Evolutionary conservation across 768 basidiomycete species (phyloP).

Genomic region (Pleurotus tuoliensis): DNA sequence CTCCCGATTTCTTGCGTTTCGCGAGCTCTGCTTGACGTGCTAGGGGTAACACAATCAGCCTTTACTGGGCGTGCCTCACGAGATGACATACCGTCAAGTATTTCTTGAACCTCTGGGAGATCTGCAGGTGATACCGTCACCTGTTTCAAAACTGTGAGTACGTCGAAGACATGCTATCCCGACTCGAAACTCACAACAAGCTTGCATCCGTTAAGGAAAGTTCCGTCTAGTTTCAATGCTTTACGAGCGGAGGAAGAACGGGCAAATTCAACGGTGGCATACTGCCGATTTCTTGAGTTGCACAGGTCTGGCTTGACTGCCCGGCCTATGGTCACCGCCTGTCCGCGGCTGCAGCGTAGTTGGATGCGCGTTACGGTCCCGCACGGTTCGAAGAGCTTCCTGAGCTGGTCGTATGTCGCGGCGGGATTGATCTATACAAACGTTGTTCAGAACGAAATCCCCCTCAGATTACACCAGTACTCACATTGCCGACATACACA

Average conservation of each 20-base stretch:
- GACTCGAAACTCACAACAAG: conserved; percentile 34
- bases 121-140: conserved; percentile 31
- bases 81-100: conserved; percentile 13
- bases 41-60: background rate
- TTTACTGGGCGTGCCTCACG: background rate
- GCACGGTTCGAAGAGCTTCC: conserved; percentile 29
- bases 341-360: conserved; percentile 42
- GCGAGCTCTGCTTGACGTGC: conserved; percentile 1
- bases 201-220: conserved; percentile 28
- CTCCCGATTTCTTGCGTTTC: background rate
- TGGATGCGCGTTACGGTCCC: conserved; percentile 29
- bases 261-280: conserved; percentile 48
- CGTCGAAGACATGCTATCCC: background rate
- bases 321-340: conserved; percentile 24
- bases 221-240: conserved; percentile 39
- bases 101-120: conserved; percentile 36
- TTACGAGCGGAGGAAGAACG: conserved; percentile 28
- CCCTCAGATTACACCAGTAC: conserved; percentile 15
- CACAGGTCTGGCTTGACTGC: conserved; percentile 16
- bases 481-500: conserved; percentile 63
- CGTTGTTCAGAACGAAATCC: too few relatives aligned
- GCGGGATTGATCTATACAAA: conserved; percentile 28
- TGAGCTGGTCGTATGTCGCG: conserved; percentile 29
- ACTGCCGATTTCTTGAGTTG: conserved; percentile 36
- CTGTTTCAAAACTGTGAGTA: conserved; percentile 17